Evolutionary conservation across 2,329 filamentous ascomycete genomes (phyloP).

Genomic region (Epichloe brachyelytri): DNA sequence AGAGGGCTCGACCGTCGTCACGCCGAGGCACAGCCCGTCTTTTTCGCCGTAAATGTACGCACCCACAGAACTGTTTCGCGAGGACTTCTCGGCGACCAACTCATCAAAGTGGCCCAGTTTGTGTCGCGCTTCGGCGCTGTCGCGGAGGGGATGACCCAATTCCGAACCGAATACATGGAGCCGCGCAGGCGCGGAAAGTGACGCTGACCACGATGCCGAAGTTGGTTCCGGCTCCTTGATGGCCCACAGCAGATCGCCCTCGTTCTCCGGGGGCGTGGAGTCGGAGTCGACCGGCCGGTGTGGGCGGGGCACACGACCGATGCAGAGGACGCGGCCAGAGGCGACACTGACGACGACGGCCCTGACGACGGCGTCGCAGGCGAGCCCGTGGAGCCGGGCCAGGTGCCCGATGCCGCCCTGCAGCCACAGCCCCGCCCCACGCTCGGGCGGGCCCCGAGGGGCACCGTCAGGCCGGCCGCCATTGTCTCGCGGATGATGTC

Average conservation of each 20-base stretch:
- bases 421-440: constrained; percentile 50
- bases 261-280: constrained; percentile 25
- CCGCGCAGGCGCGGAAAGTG: constrained; percentile 32
- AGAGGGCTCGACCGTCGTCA: not conserved
- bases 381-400: constrained; percentile 39
- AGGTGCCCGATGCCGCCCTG: constrained; percentile 53
- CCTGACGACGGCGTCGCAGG: constrained; percentile 48
- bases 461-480: constrained; percentile 36
- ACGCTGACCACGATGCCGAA: constrained; percentile 44
- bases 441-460: constrained; percentile 47
- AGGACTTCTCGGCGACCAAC: not conserved
- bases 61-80: not conserved
- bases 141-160: constrained; percentile 27
- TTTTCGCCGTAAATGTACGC: not conserved
- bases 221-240: constrained; percentile 45
- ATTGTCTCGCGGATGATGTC: constrained; percentile 35
- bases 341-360: constrained; percentile 42
- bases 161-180: constrained; percentile 26
- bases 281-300: not conserved
- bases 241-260: constrained; percentile 42
- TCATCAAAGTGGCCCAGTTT: not conserved
- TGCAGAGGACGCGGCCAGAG: constrained; percentile 31
- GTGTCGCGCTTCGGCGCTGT: constrained; percentile 7
- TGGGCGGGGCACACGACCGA: constrained; percentile 33
- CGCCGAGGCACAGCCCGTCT: not conserved